Conservation (phyloP, 129 eudicot genomes). For the Daucus carota region DH1_v3.0 NC_030386.2:30363501-30364000, state of each 20-base stretch:
- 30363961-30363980: conserved; percentile 47
- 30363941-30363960: conserved; percentile 63
- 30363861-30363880: conserved; percentile 68
- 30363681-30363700: background rate
- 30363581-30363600: conserved; percentile 85
- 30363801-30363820: no score
- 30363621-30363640: conserved; percentile 7
- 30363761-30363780: conserved; percentile 34
- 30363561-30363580: conserved; percentile 61
- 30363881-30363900: conserved; percentile 62
- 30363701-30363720: conserved; percentile 44
- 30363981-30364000: conserved; percentile 23
- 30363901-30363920: conserved; percentile 77
- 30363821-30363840: background rate
- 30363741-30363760: conserved; percentile 73
- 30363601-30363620: conserved; percentile 61
- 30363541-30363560: conserved; percentile 53
- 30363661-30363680: no score
- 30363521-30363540: no score
- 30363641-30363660: background rate
- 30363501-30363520: no score
- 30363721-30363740: conserved; percentile 65
- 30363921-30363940: conserved; percentile 50
- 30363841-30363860: background rate
- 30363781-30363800: no score